Evolutionary conservation across 371 early-diverging fungal genomes (phyloP), one percentile per base, ranked within the genome.

Genomic region (Mucor indicus): DNA sequence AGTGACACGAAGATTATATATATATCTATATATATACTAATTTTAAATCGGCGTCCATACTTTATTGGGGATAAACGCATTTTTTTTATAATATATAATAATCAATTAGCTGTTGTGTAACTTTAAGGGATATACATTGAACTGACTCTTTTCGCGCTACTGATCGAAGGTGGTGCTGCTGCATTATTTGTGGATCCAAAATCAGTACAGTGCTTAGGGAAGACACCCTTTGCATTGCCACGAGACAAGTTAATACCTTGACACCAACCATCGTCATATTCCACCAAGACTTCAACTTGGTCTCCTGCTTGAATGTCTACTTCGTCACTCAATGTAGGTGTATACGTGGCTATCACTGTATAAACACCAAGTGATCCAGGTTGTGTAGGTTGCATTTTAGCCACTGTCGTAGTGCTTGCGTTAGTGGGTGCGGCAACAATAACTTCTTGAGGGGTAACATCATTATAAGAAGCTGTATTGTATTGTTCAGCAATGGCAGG

Each of bases 231-330:
- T 15, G 60, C 53, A 20, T 77, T 69, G 16, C 79, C 80, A 16
- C 79, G 70, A 15, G 81, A 65, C 12, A 83, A 67, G 43, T 85
- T 85, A 54, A 80, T 61, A 31, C 84, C 84, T 48, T 78, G 67
- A 36, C 78, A 77, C 86, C 86, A 86, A 1, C 86, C 86, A 59
- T 86, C 86, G 46, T 86, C 86, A 44, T 80, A 86, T 50, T 83
- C 83, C 7, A 75, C 72, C 40, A 83, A 36, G 9, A 87, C 62
- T 23, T 81, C 75, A 0, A 87, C 78, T 23, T 77, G 72, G 21
- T 87, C 87, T 5, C 84, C 84, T 11, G 66, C 59, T 9, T 78
- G 74, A 12, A 87, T 74, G 43, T 83, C 82, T 39, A 87, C 64
- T 55, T 87, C 87, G 55, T 87, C 87, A 24, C 75, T 73, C 32